These are phyloP conservation scores for Calonectria crousiana DNA, from an alignment of 2,329 filamentous ascomycete genomes.

Conservation along the genomic window DNA sequence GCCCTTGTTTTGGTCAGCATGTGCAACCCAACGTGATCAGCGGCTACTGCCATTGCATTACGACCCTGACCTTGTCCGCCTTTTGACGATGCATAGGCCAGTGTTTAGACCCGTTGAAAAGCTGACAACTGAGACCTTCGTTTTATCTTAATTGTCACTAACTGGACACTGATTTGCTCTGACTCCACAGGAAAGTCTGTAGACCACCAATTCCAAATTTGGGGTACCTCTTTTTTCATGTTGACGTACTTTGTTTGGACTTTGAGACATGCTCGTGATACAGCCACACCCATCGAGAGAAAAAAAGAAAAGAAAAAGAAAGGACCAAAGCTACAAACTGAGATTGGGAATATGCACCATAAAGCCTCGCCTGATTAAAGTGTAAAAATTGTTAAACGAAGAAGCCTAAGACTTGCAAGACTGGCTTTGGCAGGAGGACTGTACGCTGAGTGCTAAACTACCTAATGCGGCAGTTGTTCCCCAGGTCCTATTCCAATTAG, in stretches of 20 bases:
- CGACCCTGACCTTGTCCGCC: neutral
- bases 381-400: neutral
- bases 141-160: neutral
- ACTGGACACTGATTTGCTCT: neutral
- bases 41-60: neutral
- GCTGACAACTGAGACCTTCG: neutral
- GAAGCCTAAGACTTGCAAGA: neutral
- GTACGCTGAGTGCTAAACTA: neutral
- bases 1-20: neutral
- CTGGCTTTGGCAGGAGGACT: neutral
- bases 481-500: neutral
- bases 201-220: neutral
- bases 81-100: neutral
- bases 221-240: too few relatives aligned
- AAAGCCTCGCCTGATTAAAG: neutral
- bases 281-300: neutral
- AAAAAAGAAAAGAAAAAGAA: neutral
- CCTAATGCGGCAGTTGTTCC: neutral
- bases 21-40: neutral
- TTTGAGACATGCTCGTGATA: neutral
- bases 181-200: neutral
- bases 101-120: neutral
- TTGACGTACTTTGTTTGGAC: neutral
- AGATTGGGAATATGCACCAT: neutral
- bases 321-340: neutral